A percentile compares a stretch with the other conserved stretches of the same genome.
Evolutionary conservation across 2,329 filamentous ascomycete species (phyloP).

Genomic region (Tolypocladium pustulatum): DNA sequence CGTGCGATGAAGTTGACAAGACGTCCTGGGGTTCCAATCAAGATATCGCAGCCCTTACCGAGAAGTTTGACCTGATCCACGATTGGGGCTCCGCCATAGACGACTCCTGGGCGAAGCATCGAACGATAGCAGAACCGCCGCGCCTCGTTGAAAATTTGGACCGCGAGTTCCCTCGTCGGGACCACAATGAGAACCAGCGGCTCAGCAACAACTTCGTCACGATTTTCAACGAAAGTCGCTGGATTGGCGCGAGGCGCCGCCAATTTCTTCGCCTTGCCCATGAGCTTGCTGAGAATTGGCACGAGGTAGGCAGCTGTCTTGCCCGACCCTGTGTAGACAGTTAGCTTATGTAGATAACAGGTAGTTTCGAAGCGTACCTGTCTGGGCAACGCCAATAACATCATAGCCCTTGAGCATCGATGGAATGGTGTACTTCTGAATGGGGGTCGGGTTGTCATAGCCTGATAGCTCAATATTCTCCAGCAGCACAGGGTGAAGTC

Average conservation of each 20-base stretch:
- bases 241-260: slow-evolving; percentile 66
- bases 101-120: slow-evolving; percentile 84
- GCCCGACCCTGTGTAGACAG: slow-evolving; percentile 61
- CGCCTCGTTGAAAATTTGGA: slow-evolving; percentile 91
- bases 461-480: slow-evolving; percentile 65
- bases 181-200: slow-evolving; percentile 78
- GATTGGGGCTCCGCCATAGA: slow-evolving; percentile 76
- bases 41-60: slow-evolving; percentile 74
- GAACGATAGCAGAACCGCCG: slow-evolving; percentile 89
- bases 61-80: slow-evolving; percentile 62
- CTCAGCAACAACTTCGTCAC: slow-evolving; percentile 57
- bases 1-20: slow-evolving; percentile 74
- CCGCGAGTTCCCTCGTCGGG: slow-evolving; percentile 81
- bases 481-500: slow-evolving; percentile 74
- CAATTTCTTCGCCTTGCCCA: slow-evolving; percentile 91
- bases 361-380: slow-evolving; percentile 38
- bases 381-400: slow-evolving; percentile 83
- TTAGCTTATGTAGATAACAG: background rate
- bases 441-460: slow-evolving; percentile 68
- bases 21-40: slow-evolving; percentile 82
- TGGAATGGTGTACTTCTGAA: slow-evolving; percentile 78
- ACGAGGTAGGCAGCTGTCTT: slow-evolving; percentile 93
- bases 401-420: slow-evolving; percentile 69
- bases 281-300: slow-evolving; percentile 78
- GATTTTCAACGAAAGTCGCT: slow-evolving; percentile 37